Base-by-base conservation (phyloP, 768 basidiomycete species). In the Macrolepiota dolichaula region DNA sequence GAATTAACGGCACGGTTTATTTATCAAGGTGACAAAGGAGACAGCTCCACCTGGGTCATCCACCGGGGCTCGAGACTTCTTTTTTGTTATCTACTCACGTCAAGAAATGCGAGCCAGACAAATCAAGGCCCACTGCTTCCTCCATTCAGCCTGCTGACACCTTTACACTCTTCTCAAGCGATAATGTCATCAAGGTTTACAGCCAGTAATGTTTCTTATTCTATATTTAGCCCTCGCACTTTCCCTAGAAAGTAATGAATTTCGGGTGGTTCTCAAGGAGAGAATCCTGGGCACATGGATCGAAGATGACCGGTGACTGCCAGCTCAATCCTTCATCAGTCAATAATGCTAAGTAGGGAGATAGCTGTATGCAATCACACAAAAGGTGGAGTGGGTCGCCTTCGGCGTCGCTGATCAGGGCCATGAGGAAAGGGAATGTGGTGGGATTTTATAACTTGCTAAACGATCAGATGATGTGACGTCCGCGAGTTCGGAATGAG, bases 401-500 rank as follows among this genome's bases (percentile, higher is more conserved):
- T 44, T 44, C 42, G 10, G 29, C 7, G 29, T 32, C 29, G 29
- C 29, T 7, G 29, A 32, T 32, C 19, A 17, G 3, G 42, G 3
- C 42, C 42, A n/a, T 44, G 42, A 44, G 19, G 19, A n/a, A 19
- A 4, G 19, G 19, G 42, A 44, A 19, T 4, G n/a, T 42, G 40
- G n/a, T 42, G 40, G n/a, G 40, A n/a, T 44, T 17, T 9, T 44
- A 17, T 19, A 44, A 1, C 19, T 22, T 22, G 15, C 19, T 49
- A 19, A 15, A 22, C 19, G 22, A 49, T 49, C 47, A 49, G 47
- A 49, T 49, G 47, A 49, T 49, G 24, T 4, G 3, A 27, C 25
- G 25, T 12, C 25, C 47, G 12, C 22, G 25, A 24, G 47, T 49
- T 24, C 37, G 85, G 83, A 1, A 96, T 97, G 64, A 88, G 81